Evolutionary conservation across 495 filamentous ascomycete species (phyloP).

Genomic region (Penicillium argentinense): DNA sequence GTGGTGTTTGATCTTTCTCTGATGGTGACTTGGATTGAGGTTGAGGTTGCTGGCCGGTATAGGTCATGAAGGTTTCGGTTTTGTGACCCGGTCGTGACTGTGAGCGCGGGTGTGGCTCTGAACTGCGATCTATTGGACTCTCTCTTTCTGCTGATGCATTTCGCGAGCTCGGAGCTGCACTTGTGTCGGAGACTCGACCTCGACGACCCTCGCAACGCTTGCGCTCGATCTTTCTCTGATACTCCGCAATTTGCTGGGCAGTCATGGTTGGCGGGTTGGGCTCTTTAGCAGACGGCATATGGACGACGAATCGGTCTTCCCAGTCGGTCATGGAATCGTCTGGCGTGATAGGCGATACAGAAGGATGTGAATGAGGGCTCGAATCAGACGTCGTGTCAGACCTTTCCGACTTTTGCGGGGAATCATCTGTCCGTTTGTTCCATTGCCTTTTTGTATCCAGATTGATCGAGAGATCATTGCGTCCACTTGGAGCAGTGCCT

Average conservation of each 20-base stretch:
- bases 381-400: constrained; percentile 28
- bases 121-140: neutral
- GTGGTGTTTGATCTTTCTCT: constrained; percentile 11
- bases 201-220: constrained; percentile 25
- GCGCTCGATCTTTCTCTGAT: constrained; percentile 40
- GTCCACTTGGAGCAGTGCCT: constrained; percentile 5
- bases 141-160: constrained; percentile 27
- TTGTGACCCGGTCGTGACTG: constrained; percentile 7
- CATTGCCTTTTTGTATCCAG: constrained; percentile 23
- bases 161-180: constrained; percentile 34
- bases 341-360: constrained; percentile 36
- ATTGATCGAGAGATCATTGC: constrained; percentile 4
- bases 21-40: neutral
- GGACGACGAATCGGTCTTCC: constrained; percentile 48
- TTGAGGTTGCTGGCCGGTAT: constrained; percentile 20
- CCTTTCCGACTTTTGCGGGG: constrained; percentile 16
- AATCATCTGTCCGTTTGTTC: constrained; percentile 20
- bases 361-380: constrained; percentile 30
- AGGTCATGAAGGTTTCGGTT: constrained; percentile 14
- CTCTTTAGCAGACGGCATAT: constrained; percentile 48
- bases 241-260: constrained; percentile 39
- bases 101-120: too few species aligned
- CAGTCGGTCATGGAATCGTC: constrained; percentile 37
- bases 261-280: constrained; percentile 45
- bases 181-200: constrained; percentile 31